phyloP scores from a whole-genome alignment of 352 stramenopile genomes.

The Globisporangium radiosum region DNA sequence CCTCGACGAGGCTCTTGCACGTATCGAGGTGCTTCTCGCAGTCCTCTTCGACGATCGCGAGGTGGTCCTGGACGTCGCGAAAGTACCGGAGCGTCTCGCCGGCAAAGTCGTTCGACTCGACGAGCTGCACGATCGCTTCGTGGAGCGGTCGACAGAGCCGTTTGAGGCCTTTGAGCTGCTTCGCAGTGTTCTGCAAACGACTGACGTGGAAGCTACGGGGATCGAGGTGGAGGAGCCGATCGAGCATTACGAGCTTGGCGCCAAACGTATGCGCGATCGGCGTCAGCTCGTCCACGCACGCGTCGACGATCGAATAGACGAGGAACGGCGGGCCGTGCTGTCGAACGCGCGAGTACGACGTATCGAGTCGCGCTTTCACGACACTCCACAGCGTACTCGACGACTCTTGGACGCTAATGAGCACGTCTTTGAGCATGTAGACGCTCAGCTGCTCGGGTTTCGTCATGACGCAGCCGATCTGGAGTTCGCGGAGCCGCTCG shows the following conservation, averaged over 20 bases:
- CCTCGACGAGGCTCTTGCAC: slow-evolving; percentile 57
- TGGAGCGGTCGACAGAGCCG: slow-evolving; percentile 63
- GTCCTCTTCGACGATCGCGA: slow-evolving; percentile 73
- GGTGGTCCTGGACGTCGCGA: slow-evolving; percentile 80
- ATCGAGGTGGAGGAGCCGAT: slow-evolving; percentile 50
- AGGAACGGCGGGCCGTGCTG: slow-evolving; percentile 70
- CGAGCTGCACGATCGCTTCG: slow-evolving; percentile 68
- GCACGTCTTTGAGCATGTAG: slow-evolving; percentile 63
- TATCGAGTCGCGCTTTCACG: slow-evolving; percentile 58
- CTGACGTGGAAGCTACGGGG: slow-evolving; percentile 51
- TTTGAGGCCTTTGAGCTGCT: slow-evolving; percentile 73
- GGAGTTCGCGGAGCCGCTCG: slow-evolving; percentile 46
- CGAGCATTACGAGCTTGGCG: slow-evolving; percentile 66
- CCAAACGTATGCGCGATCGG: slow-evolving; percentile 72
- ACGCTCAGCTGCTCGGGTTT: slow-evolving; percentile 72
- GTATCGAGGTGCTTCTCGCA: slow-evolving; percentile 74
- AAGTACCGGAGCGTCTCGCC: slow-evolving; percentile 75
- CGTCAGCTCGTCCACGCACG: slow-evolving; percentile 73
- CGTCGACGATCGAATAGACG: slow-evolving; percentile 77
- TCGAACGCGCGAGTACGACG: slow-evolving; percentile 78
- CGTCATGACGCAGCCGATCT: slow-evolving; percentile 57
- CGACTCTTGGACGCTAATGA: slow-evolving; percentile 67
- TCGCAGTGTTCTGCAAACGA: slow-evolving; percentile 45
- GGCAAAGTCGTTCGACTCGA: slow-evolving; percentile 62
- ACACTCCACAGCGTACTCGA: slow-evolving; percentile 44